Evolutionary conservation across 192 early-diverging fungal species (phyloP).

Genomic region (Tieghemiomyces parasiticus): DNA sequence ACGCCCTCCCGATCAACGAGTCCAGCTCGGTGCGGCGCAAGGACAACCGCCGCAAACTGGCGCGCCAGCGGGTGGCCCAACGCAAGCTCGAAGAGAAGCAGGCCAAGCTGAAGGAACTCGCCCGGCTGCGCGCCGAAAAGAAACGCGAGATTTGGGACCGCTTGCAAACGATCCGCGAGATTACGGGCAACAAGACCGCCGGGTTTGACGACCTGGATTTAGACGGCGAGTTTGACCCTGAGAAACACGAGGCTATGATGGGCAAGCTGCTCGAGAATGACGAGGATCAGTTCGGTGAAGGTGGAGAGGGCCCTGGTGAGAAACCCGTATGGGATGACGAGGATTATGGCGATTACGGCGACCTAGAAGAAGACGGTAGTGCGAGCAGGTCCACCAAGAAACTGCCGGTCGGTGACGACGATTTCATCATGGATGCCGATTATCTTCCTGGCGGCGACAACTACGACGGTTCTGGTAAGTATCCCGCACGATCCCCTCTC

Average conservation of each 20-base stretch:
- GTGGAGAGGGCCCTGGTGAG: background rate
- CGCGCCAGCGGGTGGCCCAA: constrained; percentile 52
- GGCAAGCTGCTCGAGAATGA: constrained; percentile 49
- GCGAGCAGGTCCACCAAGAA: constrained; percentile 2
- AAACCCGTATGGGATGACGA: constrained; percentile 57
- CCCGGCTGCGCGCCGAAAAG: constrained; percentile 84
- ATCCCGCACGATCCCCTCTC: too few relatives aligned
- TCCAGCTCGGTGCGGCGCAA: constrained; percentile 34
- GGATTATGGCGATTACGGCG: constrained; percentile 18
- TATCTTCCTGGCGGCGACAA: constrained; percentile 58
- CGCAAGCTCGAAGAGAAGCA: constrained; percentile 58
- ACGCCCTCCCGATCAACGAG: constrained; percentile 32
- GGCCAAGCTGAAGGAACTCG: constrained; percentile 68
- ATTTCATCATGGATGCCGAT: constrained; percentile 87
- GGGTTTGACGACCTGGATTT: constrained; percentile 70
- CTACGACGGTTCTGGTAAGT: constrained; percentile 24
- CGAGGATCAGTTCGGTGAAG: constrained; percentile 39
- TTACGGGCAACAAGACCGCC: constrained; percentile 53
- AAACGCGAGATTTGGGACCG: constrained; percentile 69
- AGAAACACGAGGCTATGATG: constrained; percentile 79
- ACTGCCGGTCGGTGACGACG: constrained; percentile 35
- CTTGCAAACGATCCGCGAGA: constrained; percentile 71
- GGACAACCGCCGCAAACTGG: constrained; percentile 59
- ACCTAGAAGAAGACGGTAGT: background rate
- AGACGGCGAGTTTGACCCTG: constrained; percentile 86